phyloP scores from a whole-genome alignment of 1,139 yeast genomes.

The Taiozyma sp. region DNA sequence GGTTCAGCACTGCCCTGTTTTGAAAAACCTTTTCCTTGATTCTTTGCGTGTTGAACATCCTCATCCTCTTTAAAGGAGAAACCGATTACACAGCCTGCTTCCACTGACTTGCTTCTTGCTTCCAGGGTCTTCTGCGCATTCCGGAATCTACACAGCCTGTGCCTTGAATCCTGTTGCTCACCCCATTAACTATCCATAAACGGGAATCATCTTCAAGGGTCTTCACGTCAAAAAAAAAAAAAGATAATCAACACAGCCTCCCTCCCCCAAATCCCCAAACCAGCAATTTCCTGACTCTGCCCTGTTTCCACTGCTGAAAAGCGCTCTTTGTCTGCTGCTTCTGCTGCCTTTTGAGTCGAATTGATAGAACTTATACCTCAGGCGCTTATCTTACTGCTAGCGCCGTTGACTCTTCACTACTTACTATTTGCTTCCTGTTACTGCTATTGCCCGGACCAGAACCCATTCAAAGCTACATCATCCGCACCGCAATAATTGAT shows the following conservation, averaged over 20 bases:
- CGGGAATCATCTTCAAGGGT: too few relatives aligned
- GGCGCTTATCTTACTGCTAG: neutral
- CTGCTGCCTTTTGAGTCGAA: neutral
- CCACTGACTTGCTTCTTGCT: too few relatives aligned
- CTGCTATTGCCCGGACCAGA: neutral
- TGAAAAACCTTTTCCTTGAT: neutral
- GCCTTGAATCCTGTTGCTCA: too few relatives aligned
- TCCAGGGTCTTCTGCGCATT: too few relatives aligned
- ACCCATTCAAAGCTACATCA: neutral
- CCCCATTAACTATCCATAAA: too few relatives aligned
- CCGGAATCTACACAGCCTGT: too few relatives aligned
- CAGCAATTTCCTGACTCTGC: too few relatives aligned
- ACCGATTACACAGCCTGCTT: too few relatives aligned
- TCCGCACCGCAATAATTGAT: neutral
- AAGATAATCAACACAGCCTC: neutral
- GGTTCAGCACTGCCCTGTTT: constrained; percentile 6
- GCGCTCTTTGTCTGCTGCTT: neutral
- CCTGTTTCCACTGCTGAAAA: too few relatives aligned
- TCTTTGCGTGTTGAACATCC: too few relatives aligned
- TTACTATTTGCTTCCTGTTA: neutral
- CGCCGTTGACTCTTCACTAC: neutral
- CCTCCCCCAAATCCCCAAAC: neutral
- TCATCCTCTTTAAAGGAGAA: too few relatives aligned
- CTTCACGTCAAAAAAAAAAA: neutral
- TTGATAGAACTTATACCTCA: neutral